A percentile compares a stretch with the other conserved stretches of the same genome.
Conservation (phyloP, 2,329 filamentous ascomycete genomes). For the Allantophomopsis lycopodina region DNA sequence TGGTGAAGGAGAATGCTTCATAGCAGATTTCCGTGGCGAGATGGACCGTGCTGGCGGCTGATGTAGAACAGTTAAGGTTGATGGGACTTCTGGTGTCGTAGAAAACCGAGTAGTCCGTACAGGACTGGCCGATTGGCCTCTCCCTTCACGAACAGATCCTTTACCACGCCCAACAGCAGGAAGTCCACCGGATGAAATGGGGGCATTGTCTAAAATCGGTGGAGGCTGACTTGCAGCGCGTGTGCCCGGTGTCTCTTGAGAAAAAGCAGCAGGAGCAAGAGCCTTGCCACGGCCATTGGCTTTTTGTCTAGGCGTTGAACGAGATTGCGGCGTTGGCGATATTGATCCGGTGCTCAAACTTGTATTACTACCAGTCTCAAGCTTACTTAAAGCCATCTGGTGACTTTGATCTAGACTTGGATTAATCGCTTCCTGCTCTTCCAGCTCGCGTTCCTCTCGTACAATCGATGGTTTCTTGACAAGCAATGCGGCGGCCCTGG, state of each 20-base stretch:
- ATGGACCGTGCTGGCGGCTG: slow-evolving; percentile 56
- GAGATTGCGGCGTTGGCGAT: slow-evolving; percentile 13
- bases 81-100: slow-evolving; percentile 35
- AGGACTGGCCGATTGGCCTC: slow-evolving; percentile 39
- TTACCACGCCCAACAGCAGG: slow-evolving; percentile 5
- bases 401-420: slow-evolving; percentile 52
- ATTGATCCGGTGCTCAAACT: slow-evolving; percentile 1
- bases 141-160: slow-evolving; percentile 14
- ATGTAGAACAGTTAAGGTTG: slow-evolving; percentile 44
- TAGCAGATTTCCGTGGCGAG: slow-evolving; percentile 64
- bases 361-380: slow-evolving; percentile 4
- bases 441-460: slow-evolving; percentile 28
- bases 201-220: slow-evolving; percentile 1
- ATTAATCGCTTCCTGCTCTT: slow-evolving; percentile 20
- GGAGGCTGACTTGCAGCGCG: slow-evolving; percentile 11
- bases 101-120: slow-evolving; percentile 55
- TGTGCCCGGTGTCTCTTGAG: slow-evolving; percentile 8
- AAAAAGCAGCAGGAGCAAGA: slow-evolving; percentile 8
- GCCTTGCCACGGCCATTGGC: slow-evolving; percentile 12
- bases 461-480: slow-evolving; percentile 29
- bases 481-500: slow-evolving; percentile 10
- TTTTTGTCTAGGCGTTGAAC: slow-evolving; percentile 9
- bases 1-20: slow-evolving; percentile 44
- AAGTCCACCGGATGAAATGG: background rate
- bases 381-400: slow-evolving; percentile 33